phyloP scores from a whole-genome alignment of 1,284 basidiomycete genomes.

The Fomitiporia mediterranea region DNA sequence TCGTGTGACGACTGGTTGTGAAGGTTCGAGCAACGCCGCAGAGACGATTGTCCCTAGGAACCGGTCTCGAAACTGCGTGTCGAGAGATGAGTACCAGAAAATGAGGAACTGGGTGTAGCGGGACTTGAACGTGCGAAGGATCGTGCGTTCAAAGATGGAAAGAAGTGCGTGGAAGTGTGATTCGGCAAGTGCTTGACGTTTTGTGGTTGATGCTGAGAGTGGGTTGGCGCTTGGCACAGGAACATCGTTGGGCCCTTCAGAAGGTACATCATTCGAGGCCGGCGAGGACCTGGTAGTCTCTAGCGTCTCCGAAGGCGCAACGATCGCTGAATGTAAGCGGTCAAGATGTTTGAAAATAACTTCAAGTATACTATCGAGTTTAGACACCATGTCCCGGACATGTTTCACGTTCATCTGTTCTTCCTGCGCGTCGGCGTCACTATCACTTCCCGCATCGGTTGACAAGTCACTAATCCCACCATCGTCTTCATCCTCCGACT shows the following conservation, averaged over 20 bases:
- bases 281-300: neutral
- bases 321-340: slow-evolving; percentile 5
- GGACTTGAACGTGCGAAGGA: slow-evolving; percentile 94
- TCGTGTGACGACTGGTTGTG: slow-evolving; percentile 68
- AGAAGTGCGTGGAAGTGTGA: slow-evolving; percentile 80
- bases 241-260: no score
- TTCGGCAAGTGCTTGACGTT: slow-evolving; percentile 5
- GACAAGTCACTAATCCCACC: slow-evolving; percentile 61
- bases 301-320: neutral
- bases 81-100: slow-evolving; percentile 93
- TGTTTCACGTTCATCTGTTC: slow-evolving; percentile 16
- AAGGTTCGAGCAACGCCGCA: slow-evolving; percentile 69
- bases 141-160: slow-evolving; percentile 88
- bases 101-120: slow-evolving; percentile 96
- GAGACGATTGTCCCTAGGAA: slow-evolving; percentile 93
- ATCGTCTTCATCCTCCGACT: slow-evolving; percentile 46
- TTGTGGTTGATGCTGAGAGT: slow-evolving; percentile 34
- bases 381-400: slow-evolving; percentile 40
- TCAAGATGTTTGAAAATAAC: slow-evolving; percentile 20
- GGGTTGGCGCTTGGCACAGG: slow-evolving; percentile 25
- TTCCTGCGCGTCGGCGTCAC: slow-evolving; percentile 33
- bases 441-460: slow-evolving; percentile 60
- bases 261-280: neutral
- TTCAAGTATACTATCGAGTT: slow-evolving; percentile 52
- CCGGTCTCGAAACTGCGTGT: slow-evolving; percentile 85